phyloP scores from a whole-genome alignment of 1,284 basidiomycete species.

The Sanghuangporus sanghuang region DNA sequence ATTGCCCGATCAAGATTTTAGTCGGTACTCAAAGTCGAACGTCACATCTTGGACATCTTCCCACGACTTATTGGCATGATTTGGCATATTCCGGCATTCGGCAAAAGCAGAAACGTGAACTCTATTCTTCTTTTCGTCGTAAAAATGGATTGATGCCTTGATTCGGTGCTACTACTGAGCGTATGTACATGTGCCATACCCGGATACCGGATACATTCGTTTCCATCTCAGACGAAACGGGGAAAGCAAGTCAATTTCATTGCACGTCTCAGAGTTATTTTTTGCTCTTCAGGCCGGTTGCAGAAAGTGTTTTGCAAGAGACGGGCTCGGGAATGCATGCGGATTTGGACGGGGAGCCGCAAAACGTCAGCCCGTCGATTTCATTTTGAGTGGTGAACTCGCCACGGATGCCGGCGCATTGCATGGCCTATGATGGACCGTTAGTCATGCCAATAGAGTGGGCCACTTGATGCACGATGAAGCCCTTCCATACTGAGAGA shows the following conservation, averaged over 20 bases:
- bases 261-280: background rate
- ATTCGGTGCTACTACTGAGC: too few species aligned
- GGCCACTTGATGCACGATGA: background rate
- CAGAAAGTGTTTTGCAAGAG: too few species aligned
- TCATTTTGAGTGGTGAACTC: background rate
- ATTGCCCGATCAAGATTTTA: slow-evolving; percentile 1
- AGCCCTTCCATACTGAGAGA: background rate
- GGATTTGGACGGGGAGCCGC: background rate
- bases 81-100: background rate
- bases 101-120: background rate
- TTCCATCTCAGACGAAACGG: background rate
- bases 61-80: background rate
- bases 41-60: background rate
- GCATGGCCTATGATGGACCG: background rate
- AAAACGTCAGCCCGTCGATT: background rate
- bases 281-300: background rate
- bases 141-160: background rate
- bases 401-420: background rate
- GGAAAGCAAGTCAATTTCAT: background rate
- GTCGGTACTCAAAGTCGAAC: background rate
- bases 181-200: too few species aligned
- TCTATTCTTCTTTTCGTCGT: background rate
- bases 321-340: background rate
- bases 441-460: too few species aligned
- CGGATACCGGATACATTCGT: background rate